Conservation (phyloP, 257 asterid genomes). For the Craterostigma plantagineum region DNA sequence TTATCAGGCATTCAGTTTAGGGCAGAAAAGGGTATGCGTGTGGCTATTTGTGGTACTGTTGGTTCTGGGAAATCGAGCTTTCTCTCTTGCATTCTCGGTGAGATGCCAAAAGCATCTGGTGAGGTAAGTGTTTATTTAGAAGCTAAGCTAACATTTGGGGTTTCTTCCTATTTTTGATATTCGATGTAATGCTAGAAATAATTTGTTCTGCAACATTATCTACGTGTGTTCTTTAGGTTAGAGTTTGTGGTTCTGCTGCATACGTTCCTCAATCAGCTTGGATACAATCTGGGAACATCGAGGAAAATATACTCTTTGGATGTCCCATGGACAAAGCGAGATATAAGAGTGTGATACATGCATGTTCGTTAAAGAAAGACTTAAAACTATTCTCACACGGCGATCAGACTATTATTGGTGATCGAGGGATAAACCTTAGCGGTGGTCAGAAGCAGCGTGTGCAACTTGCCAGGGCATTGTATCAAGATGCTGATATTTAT, state of each 20-base stretch:
- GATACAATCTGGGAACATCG: constrained; percentile 95
- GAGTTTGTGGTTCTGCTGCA: constrained; percentile 75
- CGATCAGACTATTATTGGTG: constrained; percentile 96
- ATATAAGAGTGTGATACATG: constrained; percentile 79
- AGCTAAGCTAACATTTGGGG: constrained; percentile 4
- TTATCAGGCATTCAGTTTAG: constrained; percentile 18
- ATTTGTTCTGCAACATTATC: neutral
- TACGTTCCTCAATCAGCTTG: constrained; percentile 95
- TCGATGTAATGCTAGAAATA: too few relatives aligned
- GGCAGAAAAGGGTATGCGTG: constrained; percentile 33
- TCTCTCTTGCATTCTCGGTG: constrained; percentile 39
- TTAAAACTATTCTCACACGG: constrained; percentile 88
- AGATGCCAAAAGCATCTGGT: constrained; percentile 32
- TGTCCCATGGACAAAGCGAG: constrained; percentile 85
- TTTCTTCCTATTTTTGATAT: neutral
- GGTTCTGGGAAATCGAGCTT: constrained; percentile 48
- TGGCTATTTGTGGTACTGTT: constrained; percentile 42
- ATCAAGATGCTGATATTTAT: constrained; percentile 93
- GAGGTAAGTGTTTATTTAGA: constrained; percentile 16
- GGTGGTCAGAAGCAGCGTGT: constrained; percentile 98
- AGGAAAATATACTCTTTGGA: constrained; percentile 86
- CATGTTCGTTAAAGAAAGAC: constrained; percentile 84
- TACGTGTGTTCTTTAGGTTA: constrained; percentile 33
- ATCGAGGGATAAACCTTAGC: constrained; percentile 94
- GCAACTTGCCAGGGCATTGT: constrained; percentile 94